Base-by-base conservation (phyloP, 345 rosid species). In the Triadica sebifera region DNA sequence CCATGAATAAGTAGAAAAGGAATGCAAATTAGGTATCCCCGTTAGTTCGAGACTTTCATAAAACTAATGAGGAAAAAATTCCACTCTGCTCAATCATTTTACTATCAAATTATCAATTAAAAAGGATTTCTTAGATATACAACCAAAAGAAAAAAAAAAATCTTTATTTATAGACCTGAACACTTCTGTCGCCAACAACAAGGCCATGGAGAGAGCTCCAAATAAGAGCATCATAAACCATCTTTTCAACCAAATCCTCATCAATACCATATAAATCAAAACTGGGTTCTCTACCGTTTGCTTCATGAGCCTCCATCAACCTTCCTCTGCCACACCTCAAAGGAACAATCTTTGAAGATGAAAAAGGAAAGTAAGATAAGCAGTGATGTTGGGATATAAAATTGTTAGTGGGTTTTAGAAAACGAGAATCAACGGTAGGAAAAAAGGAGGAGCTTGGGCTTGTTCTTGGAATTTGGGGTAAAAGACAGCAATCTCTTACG, bases 201-300 rank as follows among this genome's bases (percentile, higher is more conserved):
- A 93, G 92, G 10, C 99, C 99, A 68, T 90, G 90, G 78, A 93
- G 97, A 73, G 99, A 91, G 80, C 89, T 75, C 99, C 99, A 93
- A 65, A 96, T 98, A 71, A 95, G 96, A 82, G 96, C 93, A 85
- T 96, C 99, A 65, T 81, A 88, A 52, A 84, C 90, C 85, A 96
- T 75, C 77, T 88, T 85, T 57, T 87, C 86, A 77, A 93, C 71
- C 92, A 91, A 83, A 17, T 75, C 84, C 22, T 88, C 86, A 74
- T 86, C 89, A 60, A 85, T 74, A 37, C 73, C 81, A 50, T 84
- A 86, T 60, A 90, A 71, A 88, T 83, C 89, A 77, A 79, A 74
- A 53, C 75, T 47, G 79, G 88, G 76, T 76, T 78, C 5, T 43
- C 0, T 29, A 29, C 2, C 2, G 34, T 29, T 29, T 29, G 34